Percentiles rank a stretch among this genome's conserved stretches.
Evolutionary conservation across 192 early-diverging fungal species (phyloP).

Genomic region (Rhizoclosmatium sp.): DNA sequence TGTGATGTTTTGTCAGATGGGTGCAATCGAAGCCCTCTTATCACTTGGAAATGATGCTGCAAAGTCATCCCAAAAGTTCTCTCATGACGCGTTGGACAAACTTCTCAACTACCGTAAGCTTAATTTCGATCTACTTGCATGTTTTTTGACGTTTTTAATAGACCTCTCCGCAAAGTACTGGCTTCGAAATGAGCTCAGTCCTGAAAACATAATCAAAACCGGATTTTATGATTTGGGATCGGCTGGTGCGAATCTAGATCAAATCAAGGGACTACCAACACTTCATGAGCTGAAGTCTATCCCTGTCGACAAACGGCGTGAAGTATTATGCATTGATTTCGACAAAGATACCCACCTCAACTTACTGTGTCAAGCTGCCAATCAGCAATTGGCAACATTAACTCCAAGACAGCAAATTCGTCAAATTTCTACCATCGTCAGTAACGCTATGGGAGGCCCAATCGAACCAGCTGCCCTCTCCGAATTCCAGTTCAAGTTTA

Average conservation of each 20-base stretch:
- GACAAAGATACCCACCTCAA: conserved; percentile 43
- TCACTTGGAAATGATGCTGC: conserved; percentile 48
- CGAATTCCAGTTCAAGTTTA: conserved; percentile 59
- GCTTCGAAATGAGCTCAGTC: conserved; percentile 54
- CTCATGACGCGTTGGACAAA: conserved; percentile 64
- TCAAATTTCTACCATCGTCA: conserved; percentile 53
- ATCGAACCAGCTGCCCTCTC: conserved; percentile 38
- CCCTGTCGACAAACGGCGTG: conserved; percentile 58
- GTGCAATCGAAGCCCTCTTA: conserved; percentile 59
- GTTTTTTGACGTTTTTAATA: conserved; percentile 11
- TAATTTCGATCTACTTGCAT: conserved; percentile 20
- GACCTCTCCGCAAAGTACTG: conserved; percentile 67
- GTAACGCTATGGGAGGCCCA: conserved; percentile 55
- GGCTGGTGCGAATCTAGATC: conserved; percentile 48
- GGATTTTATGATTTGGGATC: conserved; percentile 66
- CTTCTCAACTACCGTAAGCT: conserved; percentile 59
- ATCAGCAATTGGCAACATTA: conserved; percentile 2
- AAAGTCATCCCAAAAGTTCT: conserved; percentile 57
- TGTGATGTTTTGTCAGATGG: conserved; percentile 51
- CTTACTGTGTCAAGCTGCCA: conserved; percentile 24
- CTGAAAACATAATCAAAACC: conserved; percentile 53
- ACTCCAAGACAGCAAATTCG: conserved; percentile 47
- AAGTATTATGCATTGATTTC: conserved; percentile 56
- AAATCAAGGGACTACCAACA: conserved; percentile 45
- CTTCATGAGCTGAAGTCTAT: conserved; percentile 45